phyloP scores from a whole-genome alignment of 805 yeast genomes.

The Saturnispora galanensis region DNA sequence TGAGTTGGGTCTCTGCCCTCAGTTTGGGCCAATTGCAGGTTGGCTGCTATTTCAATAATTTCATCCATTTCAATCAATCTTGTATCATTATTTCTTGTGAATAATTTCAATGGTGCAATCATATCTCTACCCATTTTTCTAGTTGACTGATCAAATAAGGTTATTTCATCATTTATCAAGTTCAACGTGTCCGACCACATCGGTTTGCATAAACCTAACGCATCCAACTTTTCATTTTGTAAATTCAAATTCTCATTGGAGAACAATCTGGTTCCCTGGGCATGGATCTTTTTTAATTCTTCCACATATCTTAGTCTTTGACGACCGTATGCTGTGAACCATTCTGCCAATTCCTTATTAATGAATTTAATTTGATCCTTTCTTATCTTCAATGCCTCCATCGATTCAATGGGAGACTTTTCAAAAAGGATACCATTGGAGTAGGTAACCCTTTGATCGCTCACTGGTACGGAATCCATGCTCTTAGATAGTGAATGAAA shows the following conservation, averaged over 20 bases:
- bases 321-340: constrained; percentile 47
- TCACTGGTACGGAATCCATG: constrained; percentile 5
- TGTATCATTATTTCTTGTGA: constrained; percentile 42
- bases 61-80: constrained; percentile 34
- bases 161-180: constrained; percentile 37
- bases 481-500: not conserved
- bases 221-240: constrained; percentile 40
- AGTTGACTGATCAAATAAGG: constrained; percentile 36
- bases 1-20: constrained; percentile 25
- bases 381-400: constrained; percentile 50
- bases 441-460: constrained; percentile 24
- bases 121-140: constrained; percentile 46
- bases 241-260: constrained; percentile 28
- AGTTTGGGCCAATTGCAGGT: constrained; percentile 15
- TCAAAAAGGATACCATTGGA: constrained; percentile 27
- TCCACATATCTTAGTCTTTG: constrained; percentile 38
- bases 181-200: constrained; percentile 36
- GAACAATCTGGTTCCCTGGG: constrained; percentile 28
- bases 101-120: constrained; percentile 43
- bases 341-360: constrained; percentile 51
- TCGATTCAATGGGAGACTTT: constrained; percentile 48
- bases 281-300: constrained; percentile 33
- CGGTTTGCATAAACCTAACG: constrained; percentile 34
- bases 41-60: constrained; percentile 19
- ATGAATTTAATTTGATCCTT: constrained; percentile 43